phyloP scores from a whole-genome alignment of 441 rosid genomes.

The Euphorbia schlechtendalii region DNA sequence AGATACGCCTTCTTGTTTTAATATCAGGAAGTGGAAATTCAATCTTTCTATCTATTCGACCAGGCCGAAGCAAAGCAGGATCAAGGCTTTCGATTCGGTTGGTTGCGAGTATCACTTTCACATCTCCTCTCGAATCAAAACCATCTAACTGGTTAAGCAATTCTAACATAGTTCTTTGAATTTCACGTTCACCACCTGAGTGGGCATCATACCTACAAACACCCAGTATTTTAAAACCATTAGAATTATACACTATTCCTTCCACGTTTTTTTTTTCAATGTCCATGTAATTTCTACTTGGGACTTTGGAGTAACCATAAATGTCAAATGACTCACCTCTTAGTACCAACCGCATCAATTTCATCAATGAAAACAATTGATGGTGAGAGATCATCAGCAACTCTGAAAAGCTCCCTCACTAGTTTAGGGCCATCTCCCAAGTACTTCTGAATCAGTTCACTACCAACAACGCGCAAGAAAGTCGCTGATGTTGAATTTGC shows the following conservation, averaged over 20 bases:
- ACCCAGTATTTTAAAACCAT: background rate
- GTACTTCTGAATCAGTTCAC: constrained; percentile 91
- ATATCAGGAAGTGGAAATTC: constrained; percentile 98
- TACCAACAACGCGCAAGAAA: constrained; percentile 92
- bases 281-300: background rate
- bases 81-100: constrained; percentile 92
- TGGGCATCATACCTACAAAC: constrained; percentile 76
- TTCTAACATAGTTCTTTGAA: constrained; percentile 97
- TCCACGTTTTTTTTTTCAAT: too few species aligned
- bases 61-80: constrained; percentile 97
- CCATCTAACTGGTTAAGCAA: constrained; percentile 94
- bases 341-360: constrained; percentile 93
- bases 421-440: constrained; percentile 93
- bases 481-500: constrained; percentile 95
- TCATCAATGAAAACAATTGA: constrained; percentile 98
- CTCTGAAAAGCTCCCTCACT: constrained; percentile 91
- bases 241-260: too few species aligned
- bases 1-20: constrained; percentile 88
- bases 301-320: background rate
- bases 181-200: constrained; percentile 98
- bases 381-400: constrained; percentile 93
- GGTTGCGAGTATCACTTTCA: constrained; percentile 93
- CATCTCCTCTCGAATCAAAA: constrained; percentile 93
- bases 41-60: constrained; percentile 89
- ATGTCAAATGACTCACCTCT: constrained; percentile 32